Evolutionary conservation across 164 flowering plant species (phyloP), one percentile per base, ranked within the genome.

Genomic region (Chloranthus sessilifolius): DNA sequence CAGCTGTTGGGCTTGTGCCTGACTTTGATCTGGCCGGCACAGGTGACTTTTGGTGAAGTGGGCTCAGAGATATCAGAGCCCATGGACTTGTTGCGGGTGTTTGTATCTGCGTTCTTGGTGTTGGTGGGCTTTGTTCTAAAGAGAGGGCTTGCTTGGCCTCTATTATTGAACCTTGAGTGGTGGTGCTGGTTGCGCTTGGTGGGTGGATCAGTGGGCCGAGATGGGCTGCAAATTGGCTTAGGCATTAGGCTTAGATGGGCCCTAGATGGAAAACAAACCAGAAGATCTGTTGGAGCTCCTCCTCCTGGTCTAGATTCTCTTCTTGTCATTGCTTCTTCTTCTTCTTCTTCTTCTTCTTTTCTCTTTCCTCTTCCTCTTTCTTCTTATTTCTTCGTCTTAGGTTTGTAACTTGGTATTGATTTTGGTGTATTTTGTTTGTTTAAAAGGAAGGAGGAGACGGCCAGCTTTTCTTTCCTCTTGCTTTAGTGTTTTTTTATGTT

Each of bases 11-110:
- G 21, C 56, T 74, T 84, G 16, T 65, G 69, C 65, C 78, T 60
- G 28, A 78, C 79, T 57, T 87, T 88, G 61, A 87, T 81, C 80
- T 88, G 98, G 9, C 98, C 98, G 0, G 85, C 84, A 39, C 96
- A 91, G 6, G 96, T 87, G n/a, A 91, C 98, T 62, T 91, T 88
- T 0, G 98, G 96, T 0, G 90, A 85, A 0, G 88, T 81, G 16
- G 96, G 98, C 56, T 87, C 95, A 1, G 74, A 20, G 2, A 74
- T 70, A 1, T 84, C 84, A 2, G 74, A 45, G 10, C 44, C 70
- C 35, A 47, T 60, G 2, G 65, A 54, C 67, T 76, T 90, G 42
- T n/a, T n/a, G 42, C 42, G 3, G 19, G 7, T n/a, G 15, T n/a
- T 38, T 0, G 7, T 43, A 26, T 14, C 47, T 1, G 8, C 12